Conservation (phyloP, 2,329 filamentous ascomycete genomes). For the Aspergillus caelatus region DNA sequence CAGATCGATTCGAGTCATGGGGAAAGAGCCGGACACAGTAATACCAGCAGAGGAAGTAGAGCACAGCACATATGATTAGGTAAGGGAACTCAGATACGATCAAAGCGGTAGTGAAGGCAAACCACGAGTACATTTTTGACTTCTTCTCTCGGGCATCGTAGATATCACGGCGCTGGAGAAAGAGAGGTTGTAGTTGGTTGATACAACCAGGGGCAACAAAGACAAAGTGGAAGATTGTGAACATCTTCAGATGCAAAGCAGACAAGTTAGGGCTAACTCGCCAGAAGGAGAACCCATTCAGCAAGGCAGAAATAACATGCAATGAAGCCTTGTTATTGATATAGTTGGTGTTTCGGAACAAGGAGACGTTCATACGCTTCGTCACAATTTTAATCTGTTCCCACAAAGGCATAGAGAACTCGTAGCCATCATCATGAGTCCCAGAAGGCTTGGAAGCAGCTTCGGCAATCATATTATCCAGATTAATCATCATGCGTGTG, state of each 20-base stretch:
- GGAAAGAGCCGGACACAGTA: conserved; percentile 61
- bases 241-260: conserved; percentile 73
- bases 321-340: conserved; percentile 65
- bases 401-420: conserved; percentile 67
- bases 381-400: conserved; percentile 67
- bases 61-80: conserved; percentile 61
- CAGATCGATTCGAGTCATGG: conserved; percentile 36
- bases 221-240: conserved; percentile 67
- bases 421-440: conserved; percentile 48
- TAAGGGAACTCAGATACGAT: conserved; percentile 72
- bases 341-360: conserved; percentile 70
- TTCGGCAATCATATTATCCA: conserved; percentile 62
- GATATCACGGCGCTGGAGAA: conserved; percentile 69
- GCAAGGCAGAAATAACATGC: conserved; percentile 54
- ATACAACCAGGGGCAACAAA: conserved; percentile 52
- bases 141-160: conserved; percentile 70
- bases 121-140: conserved; percentile 72
- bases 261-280: conserved; percentile 63
- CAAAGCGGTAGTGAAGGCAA: conserved; percentile 71
- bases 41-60: conserved; percentile 76
- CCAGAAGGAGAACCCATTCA: conserved; percentile 65
- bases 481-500: conserved; percentile 60
- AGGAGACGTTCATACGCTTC: conserved; percentile 65
- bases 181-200: conserved; percentile 62
- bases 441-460: conserved; percentile 46